Conservation (phyloP, 164 flowering plant genomes). For the Euptelea pleiosperma region DNA sequence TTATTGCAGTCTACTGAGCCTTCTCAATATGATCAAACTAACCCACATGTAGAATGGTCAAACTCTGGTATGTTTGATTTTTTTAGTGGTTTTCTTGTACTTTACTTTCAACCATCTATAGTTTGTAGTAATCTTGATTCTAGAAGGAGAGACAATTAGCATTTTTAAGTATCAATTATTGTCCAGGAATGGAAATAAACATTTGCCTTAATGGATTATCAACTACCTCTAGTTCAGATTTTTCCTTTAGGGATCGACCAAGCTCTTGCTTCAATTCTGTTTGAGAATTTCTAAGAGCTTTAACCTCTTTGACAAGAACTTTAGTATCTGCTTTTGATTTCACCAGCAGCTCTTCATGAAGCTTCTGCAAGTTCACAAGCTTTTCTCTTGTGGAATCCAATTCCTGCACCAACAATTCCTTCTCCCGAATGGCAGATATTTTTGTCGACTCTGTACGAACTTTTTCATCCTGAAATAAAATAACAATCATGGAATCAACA, state of each 20-base stretch:
- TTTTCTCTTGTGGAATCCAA: slow-evolving; percentile 63
- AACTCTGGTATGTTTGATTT: too few relatives aligned
- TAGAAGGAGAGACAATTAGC: not conserved
- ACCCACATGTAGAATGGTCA: too few relatives aligned
- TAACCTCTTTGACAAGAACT: slow-evolving; percentile 94
- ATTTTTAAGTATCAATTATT: not conserved
- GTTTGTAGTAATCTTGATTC: too few relatives aligned
- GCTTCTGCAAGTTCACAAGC: slow-evolving; percentile 47
- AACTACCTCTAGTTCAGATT: slow-evolving; percentile 63
- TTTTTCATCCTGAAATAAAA: slow-evolving; percentile 50
- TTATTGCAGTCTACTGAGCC: too few relatives aligned
- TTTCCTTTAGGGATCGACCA: slow-evolving; percentile 46
- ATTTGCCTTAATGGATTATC: not conserved
- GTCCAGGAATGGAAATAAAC: not conserved
- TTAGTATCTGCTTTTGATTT: slow-evolving; percentile 86
- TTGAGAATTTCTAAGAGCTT: slow-evolving; percentile 76
- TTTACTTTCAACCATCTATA: too few relatives aligned
- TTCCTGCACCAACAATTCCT: slow-evolving; percentile 51
- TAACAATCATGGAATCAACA: slow-evolving; percentile 14
- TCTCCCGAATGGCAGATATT: slow-evolving; percentile 36
- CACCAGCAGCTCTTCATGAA: slow-evolving; percentile 65
- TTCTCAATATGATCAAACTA: too few relatives aligned
- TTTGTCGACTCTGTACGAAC: slow-evolving; percentile 30
- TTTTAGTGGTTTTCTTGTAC: too few relatives aligned
- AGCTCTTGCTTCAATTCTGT: slow-evolving; percentile 70